These are phyloP conservation scores for Scenedesmus sp. DNA, from an alignment of 163 green algal genomes.

Conservation along the genomic window DNA sequence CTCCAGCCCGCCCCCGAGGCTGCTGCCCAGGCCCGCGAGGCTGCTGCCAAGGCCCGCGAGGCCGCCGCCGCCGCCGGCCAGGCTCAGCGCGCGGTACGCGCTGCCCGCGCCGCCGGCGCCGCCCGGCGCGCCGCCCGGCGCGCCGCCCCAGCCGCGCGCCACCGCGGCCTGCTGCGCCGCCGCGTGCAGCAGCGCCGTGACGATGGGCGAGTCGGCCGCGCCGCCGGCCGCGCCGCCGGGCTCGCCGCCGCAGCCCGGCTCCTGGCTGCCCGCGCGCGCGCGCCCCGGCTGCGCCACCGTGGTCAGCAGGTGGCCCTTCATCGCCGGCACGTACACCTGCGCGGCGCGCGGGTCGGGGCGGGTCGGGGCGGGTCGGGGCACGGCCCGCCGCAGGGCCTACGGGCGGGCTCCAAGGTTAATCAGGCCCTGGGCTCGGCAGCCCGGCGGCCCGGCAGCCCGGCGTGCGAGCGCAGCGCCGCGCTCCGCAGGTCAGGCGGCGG, in stretches of 20 bases:
- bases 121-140: background rate
- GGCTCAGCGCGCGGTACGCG: slow-evolving; percentile 18
- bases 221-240: background rate
- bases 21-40: background rate
- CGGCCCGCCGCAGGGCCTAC: background rate
- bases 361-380: background rate
- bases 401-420: background rate
- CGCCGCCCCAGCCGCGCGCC: background rate
- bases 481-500: background rate
- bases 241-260: background rate
- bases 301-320: slow-evolving; percentile 76
- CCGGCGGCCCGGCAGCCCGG: too few relatives aligned
- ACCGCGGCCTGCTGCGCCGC: slow-evolving; percentile 23
- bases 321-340: slow-evolving; percentile 73
- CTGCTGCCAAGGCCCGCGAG: background rate
- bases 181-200: slow-evolving; percentile 24
- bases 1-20: background rate
- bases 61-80: background rate
- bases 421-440: too few relatives aligned
- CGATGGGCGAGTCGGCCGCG: background rate
- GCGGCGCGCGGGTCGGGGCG: background rate
- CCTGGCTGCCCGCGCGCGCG: background rate
- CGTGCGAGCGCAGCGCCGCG: background rate
- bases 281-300: background rate
- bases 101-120: background rate